A percentile compares a stretch with the other conserved stretches of the same genome.
These are phyloP conservation scores for Cladosporium cucumerinum DNA, from an alignment of 2,329 filamentous ascomycete genomes.

Conservation along the genomic window DNA sequence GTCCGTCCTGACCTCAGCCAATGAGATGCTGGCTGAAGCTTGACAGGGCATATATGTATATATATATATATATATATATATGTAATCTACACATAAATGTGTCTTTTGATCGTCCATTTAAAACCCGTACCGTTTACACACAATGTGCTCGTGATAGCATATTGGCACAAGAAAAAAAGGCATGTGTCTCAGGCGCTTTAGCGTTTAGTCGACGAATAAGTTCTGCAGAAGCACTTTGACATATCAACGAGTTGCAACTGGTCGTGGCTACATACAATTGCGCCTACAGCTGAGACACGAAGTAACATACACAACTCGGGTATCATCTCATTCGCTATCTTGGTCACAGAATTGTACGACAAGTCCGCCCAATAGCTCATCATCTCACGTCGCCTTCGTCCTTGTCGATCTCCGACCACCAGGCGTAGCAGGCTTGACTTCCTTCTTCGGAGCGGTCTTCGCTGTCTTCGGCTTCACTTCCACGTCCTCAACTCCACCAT, in stretches of 20 bases:
- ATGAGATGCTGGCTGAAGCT: background rate
- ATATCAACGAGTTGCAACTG: background rate
- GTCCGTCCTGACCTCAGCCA: background rate
- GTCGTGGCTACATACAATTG: background rate
- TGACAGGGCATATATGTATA: no score
- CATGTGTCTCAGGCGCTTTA: no score
- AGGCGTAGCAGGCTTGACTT: conserved; percentile 37
- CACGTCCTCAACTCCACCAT: conserved; percentile 17
- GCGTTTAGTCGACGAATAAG: background rate
- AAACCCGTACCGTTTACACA: no score
- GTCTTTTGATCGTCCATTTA: no score
- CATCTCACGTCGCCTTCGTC: conserved; percentile 34
- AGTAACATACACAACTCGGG: background rate
- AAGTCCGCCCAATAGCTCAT: background rate
- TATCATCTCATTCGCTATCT: background rate
- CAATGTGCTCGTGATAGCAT: background rate
- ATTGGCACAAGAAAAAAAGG: no score
- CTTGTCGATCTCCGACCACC: conserved; percentile 42
- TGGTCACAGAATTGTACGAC: background rate
- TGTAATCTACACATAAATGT: no score
- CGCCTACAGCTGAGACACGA: no score
- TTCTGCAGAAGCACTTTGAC: background rate
- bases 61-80: no score
- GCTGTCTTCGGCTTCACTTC: conserved; percentile 16
- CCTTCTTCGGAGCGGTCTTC: conserved; percentile 22